Base-by-base conservation (phyloP, 2,329 filamentous ascomycete genomes). In the Diplodia intermedia region DNA sequence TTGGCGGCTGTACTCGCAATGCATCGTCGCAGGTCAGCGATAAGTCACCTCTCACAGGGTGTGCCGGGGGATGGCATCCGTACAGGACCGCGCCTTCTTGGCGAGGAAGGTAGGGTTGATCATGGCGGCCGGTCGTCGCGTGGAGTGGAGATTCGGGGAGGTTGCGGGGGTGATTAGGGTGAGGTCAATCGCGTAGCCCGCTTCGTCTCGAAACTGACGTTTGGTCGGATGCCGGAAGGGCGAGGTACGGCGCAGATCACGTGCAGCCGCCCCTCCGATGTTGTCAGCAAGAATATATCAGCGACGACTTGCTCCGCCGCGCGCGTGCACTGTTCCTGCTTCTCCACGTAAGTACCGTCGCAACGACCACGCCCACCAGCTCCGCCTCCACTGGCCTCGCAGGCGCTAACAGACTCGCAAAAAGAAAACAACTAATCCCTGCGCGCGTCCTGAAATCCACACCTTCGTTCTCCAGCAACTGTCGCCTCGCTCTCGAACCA, bases 21-120 rank as follows among this genome's bases (percentile, higher is more conserved):
- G 54, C n/a, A n/a, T 23, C 14, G 56, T 20, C 47, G 57, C 57
- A 43, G 60, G 43, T 63, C 47, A 60, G 56, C 56, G 50, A 53
- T 29, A 29, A 29, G 43, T 47, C 54, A 56, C 56, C 77, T 74
- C 77, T 38, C 29, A 40, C 7, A 31, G 11, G 33, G 49, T 23
- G 50, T 18, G 23, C 11, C 31, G n/a, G 20, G 50, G 29, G 18
- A 20, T 20, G 15, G 31, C 9, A 53, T 18, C 68, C 81, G 70
- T 78, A 85, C 84, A 86, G 69, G 82, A 82, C 73, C 84, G 83
- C 76, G 84, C 85, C 75, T 81, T 79, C 79, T 84, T 81, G 69
- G 84, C 94, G 78, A 97, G 92, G 82, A 94, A 93, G 70, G 94
- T 97, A 73, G 94, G 93, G 82, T 93, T 91, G 83, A 97, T 80